Conservation (phyloP, 176 grass and related monocot species). For the Oryza glaberrima region DNA sequence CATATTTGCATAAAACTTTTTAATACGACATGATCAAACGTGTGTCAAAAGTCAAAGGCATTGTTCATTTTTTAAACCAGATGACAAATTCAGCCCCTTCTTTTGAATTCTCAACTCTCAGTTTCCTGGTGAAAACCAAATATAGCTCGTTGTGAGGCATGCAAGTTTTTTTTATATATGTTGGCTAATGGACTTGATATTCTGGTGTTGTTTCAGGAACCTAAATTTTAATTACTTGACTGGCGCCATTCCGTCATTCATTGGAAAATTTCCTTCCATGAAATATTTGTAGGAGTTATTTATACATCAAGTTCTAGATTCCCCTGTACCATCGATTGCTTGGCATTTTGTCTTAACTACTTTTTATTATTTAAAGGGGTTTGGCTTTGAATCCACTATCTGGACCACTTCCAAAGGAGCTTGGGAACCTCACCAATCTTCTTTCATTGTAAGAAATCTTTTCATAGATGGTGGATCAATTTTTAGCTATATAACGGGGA, state of each 20-base stretch:
- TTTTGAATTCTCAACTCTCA: background rate
- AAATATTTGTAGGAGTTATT: no score
- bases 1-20: no score
- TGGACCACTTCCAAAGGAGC: conserved; percentile 67
- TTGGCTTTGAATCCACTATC: conserved; percentile 65
- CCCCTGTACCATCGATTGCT: no score
- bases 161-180: background rate
- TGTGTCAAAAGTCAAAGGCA: no score
- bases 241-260: no score
- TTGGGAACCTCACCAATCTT: conserved; percentile 68
- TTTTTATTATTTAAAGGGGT: conserved; percentile 13
- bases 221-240: no score
- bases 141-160: no score
- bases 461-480: background rate
- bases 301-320: no score
- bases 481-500: background rate
- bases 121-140: background rate
- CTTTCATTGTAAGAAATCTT: background rate
- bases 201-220: background rate
- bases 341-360: no score
- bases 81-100: background rate
- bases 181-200: background rate
- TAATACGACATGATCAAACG: no score
- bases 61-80: no score
- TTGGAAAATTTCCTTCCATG: no score